phyloP scores from a whole-genome alignment of 1,139 yeast species.

The Geotrichum carabidarum region DNA sequence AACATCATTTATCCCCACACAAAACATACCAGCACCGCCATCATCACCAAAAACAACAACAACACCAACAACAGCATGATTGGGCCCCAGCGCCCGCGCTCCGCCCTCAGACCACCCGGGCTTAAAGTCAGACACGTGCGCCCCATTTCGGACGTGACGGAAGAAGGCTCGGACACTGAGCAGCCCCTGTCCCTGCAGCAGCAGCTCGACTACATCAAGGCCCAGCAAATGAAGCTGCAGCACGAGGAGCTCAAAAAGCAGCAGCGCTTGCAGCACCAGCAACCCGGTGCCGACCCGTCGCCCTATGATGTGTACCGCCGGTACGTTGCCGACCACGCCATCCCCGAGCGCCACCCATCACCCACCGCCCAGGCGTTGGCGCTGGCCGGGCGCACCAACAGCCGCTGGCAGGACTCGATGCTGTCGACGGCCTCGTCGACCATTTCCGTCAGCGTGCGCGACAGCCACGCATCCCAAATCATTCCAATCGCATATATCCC shows the following conservation, averaged over 20 bases:
- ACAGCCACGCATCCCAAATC: constrained; percentile 62
- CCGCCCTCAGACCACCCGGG: neutral
- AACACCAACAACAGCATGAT: neutral
- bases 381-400: neutral
- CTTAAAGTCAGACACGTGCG: neutral
- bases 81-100: neutral
- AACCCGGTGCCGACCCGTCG: neutral
- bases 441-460: constrained; percentile 5
- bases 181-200: constrained; percentile 13
- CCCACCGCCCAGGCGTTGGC: constrained; percentile 2
- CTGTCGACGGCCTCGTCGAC: constrained; percentile 5
- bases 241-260: constrained; percentile 12
- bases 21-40: neutral
- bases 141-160: constrained; percentile 6
- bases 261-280: constrained; percentile 1
- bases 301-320: constrained; percentile 9
- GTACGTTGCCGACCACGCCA: constrained; percentile 4
- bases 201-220: constrained; percentile 18
- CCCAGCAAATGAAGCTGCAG: constrained; percentile 17
- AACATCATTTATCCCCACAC: constrained; percentile 4
- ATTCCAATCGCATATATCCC: constrained; percentile 88
- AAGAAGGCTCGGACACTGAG: neutral
- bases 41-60: neutral
- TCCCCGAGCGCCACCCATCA: constrained; percentile 1
- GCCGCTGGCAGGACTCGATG: neutral